These are phyloP conservation scores for Macrophomina tecta DNA, from an alignment of 2,329 filamentous ascomycete species.

Conservation along the genomic window DNA sequence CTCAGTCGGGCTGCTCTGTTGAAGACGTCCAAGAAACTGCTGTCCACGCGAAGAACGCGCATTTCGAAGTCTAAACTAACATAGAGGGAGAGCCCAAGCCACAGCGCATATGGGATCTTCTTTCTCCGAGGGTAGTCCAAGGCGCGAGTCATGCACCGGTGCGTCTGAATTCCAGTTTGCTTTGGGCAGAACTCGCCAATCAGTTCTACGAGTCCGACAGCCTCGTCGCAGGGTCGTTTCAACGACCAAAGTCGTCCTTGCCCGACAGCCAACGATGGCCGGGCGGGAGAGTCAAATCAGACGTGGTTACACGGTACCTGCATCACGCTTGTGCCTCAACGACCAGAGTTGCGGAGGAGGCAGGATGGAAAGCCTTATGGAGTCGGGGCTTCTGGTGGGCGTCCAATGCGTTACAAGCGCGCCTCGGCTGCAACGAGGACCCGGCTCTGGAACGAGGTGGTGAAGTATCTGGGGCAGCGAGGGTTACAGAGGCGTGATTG, in stretches of 20 bases:
- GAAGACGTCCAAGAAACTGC: too few species aligned
- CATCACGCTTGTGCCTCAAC: not conserved
- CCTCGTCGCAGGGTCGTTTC: too few species aligned
- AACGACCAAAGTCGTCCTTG: not conserved
- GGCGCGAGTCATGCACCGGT: too few species aligned
- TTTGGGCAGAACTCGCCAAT: too few species aligned
- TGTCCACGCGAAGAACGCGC: too few species aligned
- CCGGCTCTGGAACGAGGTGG: constrained; percentile 15
- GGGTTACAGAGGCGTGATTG: constrained; percentile 12
- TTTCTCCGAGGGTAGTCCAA: too few species aligned
- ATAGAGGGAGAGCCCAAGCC: too few species aligned
- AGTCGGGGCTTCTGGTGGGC: not conserved
- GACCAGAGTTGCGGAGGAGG: not conserved
- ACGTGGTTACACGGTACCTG: constrained; percentile 16
- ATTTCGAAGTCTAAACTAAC: too few species aligned
- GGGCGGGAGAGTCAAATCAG: not conserved
- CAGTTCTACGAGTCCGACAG: too few species aligned
- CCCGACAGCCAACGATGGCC: not conserved
- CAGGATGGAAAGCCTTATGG: not conserved
- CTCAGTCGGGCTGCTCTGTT: too few species aligned
- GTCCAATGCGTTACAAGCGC: constrained; percentile 20
- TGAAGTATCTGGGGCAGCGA: constrained; percentile 12
- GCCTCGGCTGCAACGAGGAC: not conserved
- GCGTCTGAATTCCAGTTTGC: too few species aligned
- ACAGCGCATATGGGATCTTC: too few species aligned